Base-by-base conservation (phyloP, 495 filamentous ascomycete genomes). In the Aspergillus saccharolyticus region DNA sequence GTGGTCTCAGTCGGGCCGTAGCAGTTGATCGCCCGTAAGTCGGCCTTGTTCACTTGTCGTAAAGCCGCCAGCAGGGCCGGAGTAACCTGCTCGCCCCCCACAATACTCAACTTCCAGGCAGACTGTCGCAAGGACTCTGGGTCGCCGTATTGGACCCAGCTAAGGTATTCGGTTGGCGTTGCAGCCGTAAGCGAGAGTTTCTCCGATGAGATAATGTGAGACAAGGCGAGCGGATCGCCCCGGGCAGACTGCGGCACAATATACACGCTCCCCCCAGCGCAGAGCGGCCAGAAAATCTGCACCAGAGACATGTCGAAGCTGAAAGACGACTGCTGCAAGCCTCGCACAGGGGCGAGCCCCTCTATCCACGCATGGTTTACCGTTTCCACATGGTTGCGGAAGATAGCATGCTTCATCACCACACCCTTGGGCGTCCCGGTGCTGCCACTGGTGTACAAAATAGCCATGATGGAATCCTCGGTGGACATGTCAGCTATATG, bases 111-210 rank as follows among this genome's bases (percentile, higher is more conserved):
- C 53, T 48, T 53, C 20, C 15, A 17, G 48, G 24, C 33, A 21
- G 39, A 52, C 9, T 51, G 10, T 4, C 12, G 30, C 8, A 59
- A 57, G 18, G 53, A 12, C 12, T 63, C 58, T n/a, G n/a, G n/a
- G 20, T 30, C 18, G 0, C 65, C 66, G 44, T 70, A 70, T 17
- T 58, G 54, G 15, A 75, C 19, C 68, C 15, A 20, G 17, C 9
- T 20, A 7, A 10, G 16, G 15, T 58, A 58, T 20, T n/a, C 20
- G 24, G 12, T 50, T 4, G 14, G 46, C 64, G 24, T 67, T 70
- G 1, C 70, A 68, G 17, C 65, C 63, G 20, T 30, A 45, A 3
- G 60, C 1, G 53, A 57, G 49, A 63, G 64, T 5, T 46, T 9
- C 14, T 19, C 20, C 16, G 10, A 3, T 3, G 1, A 3, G 17